These are phyloP conservation scores for Blepharisma undulans DNA, from an alignment of 169 alveolate species.

Conservation along the genomic window DNA sequence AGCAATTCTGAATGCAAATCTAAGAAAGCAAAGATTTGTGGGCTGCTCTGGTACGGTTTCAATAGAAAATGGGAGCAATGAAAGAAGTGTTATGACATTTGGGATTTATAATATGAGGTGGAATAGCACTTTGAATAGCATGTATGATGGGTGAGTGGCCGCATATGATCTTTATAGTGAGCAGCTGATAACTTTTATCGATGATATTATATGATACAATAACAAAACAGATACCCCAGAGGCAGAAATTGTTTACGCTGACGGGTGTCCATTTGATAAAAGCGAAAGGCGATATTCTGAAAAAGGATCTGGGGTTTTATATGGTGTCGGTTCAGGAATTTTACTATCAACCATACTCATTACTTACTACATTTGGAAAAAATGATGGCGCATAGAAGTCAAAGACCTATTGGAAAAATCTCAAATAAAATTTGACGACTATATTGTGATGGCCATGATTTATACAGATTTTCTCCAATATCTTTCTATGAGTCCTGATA, in stretches of 20 bases:
- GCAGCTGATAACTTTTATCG: not conserved
- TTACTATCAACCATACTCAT: not conserved
- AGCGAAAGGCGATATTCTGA: not conserved
- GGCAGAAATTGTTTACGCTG: not conserved
- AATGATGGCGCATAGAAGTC: not conserved
- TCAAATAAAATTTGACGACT: not conserved
- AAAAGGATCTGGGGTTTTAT: not conserved
- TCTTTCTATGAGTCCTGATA: slow-evolving; percentile 3
- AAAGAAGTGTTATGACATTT: not conserved
- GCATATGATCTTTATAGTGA: not conserved
- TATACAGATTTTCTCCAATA: not conserved
- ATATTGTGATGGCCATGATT: not conserved
- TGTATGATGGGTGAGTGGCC: not conserved
- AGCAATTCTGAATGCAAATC: not conserved
- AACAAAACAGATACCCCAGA: not conserved
- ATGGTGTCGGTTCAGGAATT: not conserved
- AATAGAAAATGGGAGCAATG: not conserved
- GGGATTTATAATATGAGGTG: not conserved
- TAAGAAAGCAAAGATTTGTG: not conserved
- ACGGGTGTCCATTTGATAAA: not conserved
- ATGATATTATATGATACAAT: not conserved
- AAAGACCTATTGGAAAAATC: not conserved
- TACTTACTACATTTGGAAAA: not conserved
- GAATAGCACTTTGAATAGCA: not conserved
- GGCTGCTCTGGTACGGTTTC: slow-evolving; percentile 17